phyloP scores from a whole-genome alignment of 1,284 basidiomycete species.

The Trichosporon coremiiforme region DNA sequence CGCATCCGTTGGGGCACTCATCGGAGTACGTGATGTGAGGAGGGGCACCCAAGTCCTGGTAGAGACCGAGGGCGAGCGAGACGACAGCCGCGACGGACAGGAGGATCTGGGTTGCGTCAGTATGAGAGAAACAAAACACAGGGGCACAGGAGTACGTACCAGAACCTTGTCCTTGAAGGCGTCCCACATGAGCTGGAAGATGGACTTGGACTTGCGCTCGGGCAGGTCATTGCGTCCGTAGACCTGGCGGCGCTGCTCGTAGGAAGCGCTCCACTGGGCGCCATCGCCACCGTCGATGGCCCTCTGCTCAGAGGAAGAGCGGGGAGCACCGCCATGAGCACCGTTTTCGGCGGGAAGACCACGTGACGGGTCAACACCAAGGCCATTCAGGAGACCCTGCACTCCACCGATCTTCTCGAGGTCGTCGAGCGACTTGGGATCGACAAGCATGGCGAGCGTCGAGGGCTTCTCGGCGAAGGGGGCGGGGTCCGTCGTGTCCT shows the following conservation, averaged over 20 bases:
- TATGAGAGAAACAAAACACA: constrained; percentile 22
- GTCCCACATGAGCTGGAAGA: constrained; percentile 86
- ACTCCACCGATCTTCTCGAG: constrained; percentile 76
- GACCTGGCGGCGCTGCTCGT: constrained; percentile 70
- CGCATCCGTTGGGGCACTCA: constrained; percentile 59
- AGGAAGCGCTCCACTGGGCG: constrained; percentile 61
- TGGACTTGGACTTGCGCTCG: constrained; percentile 71
- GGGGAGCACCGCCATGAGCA: constrained; percentile 35
- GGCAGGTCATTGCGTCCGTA: constrained; percentile 87
- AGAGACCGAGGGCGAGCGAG: constrained; percentile 90
- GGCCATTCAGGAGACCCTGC: constrained; percentile 66
- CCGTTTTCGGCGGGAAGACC: constrained; percentile 58
- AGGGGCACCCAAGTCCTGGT: constrained; percentile 82
- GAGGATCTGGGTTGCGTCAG: constrained; percentile 64
- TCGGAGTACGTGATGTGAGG: constrained; percentile 59
- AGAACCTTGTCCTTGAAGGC: constrained; percentile 95
- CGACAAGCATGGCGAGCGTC: constrained; percentile 79
- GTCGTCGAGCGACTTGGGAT: constrained; percentile 68
- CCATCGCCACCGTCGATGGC: constrained; percentile 45
- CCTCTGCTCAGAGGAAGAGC: constrained; percentile 29
- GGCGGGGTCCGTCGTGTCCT: constrained; percentile 67
- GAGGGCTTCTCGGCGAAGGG: constrained; percentile 74
- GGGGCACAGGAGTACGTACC: constrained; percentile 58
- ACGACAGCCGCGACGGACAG: constrained; percentile 88
- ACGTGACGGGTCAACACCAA: constrained; percentile 69